phyloP scores from a whole-genome alignment of 2,329 filamentous ascomycete genomes.

The Colletotrichum viniferum region DNA sequence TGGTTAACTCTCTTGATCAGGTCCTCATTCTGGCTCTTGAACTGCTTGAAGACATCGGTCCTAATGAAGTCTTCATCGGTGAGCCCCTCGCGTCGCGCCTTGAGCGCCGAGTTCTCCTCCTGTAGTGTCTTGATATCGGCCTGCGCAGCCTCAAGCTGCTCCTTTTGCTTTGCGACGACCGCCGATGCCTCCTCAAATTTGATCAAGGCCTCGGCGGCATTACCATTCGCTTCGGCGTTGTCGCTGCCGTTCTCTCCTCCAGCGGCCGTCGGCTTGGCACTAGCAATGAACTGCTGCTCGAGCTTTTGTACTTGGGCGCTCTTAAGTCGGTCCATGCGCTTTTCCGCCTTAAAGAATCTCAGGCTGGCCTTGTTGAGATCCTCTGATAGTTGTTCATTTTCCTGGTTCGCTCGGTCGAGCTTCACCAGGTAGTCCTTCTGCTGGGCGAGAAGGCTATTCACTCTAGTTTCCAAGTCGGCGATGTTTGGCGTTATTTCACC shows the following conservation, averaged over 20 bases:
- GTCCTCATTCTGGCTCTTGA: slow-evolving; percentile 90
- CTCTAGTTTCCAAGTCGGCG: slow-evolving; percentile 72
- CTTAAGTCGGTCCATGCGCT: slow-evolving; percentile 87
- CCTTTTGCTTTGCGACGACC: slow-evolving; percentile 80
- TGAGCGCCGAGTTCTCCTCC: slow-evolving; percentile 80
- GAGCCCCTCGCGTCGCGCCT: slow-evolving; percentile 68
- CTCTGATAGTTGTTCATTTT: slow-evolving; percentile 85
- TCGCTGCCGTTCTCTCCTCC: slow-evolving; percentile 60
- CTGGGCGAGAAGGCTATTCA: slow-evolving; percentile 75
- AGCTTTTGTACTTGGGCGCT: slow-evolving; percentile 90
- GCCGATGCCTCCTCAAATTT: slow-evolving; percentile 80
- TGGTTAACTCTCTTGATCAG: slow-evolving; percentile 91
- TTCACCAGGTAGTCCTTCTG: slow-evolving; percentile 84
- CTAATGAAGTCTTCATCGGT: slow-evolving; percentile 94
- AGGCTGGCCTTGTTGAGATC: slow-evolving; percentile 87
- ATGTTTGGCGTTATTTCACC: slow-evolving; percentile 69
- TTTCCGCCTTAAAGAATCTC: slow-evolving; percentile 93
- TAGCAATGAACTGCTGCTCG: slow-evolving; percentile 84
- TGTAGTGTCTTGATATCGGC: slow-evolving; percentile 75
- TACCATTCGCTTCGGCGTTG: slow-evolving; percentile 57
- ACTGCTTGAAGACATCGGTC: slow-evolving; percentile 90
- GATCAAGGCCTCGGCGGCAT: slow-evolving; percentile 71
- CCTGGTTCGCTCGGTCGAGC: slow-evolving; percentile 73
- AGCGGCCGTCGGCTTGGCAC: slow-evolving; percentile 54
- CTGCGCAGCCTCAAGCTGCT: slow-evolving; percentile 82